Evolutionary conservation across 768 basidiomycete species (phyloP), one percentile per base, ranked within the genome.

Genomic region (Amanita fuliginea): DNA sequence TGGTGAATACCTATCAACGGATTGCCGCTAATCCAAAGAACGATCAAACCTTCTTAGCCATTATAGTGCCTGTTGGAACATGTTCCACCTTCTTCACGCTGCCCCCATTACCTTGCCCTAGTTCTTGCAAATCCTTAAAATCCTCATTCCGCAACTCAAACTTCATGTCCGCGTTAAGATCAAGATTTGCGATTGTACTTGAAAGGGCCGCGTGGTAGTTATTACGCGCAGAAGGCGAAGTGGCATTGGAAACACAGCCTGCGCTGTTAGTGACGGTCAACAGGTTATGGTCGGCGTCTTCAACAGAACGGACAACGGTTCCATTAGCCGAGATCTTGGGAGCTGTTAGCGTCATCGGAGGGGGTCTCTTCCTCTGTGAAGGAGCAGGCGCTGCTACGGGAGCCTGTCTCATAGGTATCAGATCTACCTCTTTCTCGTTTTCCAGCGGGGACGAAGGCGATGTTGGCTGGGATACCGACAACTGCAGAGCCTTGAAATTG

Each of bases 51-150:
- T 99, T 99, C 72, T 96, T 94, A 3, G 96, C 96, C 95, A 99
- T 98, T 57, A 92, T 77, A 13, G 82, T 91, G 34, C 84, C 83
- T 28, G 92, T 90, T 10, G 92, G 92, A 11, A 78, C 73, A 62
- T 99, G 96, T 65, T 94, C 82, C 14, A 96, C 94, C 67, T 87
- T 89, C 67, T 93, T 93, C 42, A 99, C 96, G 48, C 94, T 96
- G 47, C 96, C 96, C 1, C 96, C 94, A 60, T 98, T 98, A 3
- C 96, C 96, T 56, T 89, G 83, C 3, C 96, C 96, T 3, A 99
- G 75, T 65, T 99, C 96, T 47, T 80, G 77, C 41, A 98, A 62
- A 55, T 94, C 87, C 66, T 85, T 85, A 61, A 99, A 70, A 63
- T 98, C 96, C 62, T 95, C 93, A 57, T 85, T 81, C 57, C 80